phyloP scores from a whole-genome alignment of 352 stramenopile genomes.

The Pythium biforme region DNA sequence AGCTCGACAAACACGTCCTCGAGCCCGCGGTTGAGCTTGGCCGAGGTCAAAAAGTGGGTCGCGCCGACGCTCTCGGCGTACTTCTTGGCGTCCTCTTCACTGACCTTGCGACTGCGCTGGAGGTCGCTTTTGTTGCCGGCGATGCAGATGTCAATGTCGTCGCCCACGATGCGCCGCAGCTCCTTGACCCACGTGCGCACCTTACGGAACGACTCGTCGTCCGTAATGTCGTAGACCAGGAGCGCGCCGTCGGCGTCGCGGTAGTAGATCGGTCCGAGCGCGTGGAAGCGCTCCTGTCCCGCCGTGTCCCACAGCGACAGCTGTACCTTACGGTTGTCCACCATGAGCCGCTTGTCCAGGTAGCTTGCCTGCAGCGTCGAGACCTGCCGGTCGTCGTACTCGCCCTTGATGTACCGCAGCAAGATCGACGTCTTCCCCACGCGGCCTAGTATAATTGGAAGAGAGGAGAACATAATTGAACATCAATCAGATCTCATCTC shows the following conservation, averaged over 20 bases:
- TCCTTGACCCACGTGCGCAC: conserved; percentile 93
- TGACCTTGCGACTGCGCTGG: conserved; percentile 86
- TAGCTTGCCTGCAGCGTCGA: conserved; percentile 94
- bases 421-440: conserved; percentile 96
- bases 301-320: conserved; percentile 88
- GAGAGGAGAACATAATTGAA: background rate
- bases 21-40: conserved; percentile 90
- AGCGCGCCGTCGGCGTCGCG: conserved; percentile 86
- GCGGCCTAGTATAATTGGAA: conserved; percentile 54
- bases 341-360: conserved; percentile 88
- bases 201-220: conserved; percentile 90
- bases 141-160: conserved; percentile 91
- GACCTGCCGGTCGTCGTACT: conserved; percentile 91
- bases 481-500: background rate
- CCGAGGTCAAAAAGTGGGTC: conserved; percentile 89
- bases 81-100: conserved; percentile 74
- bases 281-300: conserved; percentile 87
- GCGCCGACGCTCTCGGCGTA: conserved; percentile 89
- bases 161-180: conserved; percentile 87
- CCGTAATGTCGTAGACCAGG: conserved; percentile 92
- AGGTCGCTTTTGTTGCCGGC: conserved; percentile 93
- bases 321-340: conserved; percentile 79
- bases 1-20: conserved; percentile 91
- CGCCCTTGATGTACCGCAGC: conserved; percentile 91
- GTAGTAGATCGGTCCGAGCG: conserved; percentile 89